Evolutionary conservation across 2,329 filamentous ascomycete genomes (phyloP).

Genomic region (Taxawa tesnikishii): DNA sequence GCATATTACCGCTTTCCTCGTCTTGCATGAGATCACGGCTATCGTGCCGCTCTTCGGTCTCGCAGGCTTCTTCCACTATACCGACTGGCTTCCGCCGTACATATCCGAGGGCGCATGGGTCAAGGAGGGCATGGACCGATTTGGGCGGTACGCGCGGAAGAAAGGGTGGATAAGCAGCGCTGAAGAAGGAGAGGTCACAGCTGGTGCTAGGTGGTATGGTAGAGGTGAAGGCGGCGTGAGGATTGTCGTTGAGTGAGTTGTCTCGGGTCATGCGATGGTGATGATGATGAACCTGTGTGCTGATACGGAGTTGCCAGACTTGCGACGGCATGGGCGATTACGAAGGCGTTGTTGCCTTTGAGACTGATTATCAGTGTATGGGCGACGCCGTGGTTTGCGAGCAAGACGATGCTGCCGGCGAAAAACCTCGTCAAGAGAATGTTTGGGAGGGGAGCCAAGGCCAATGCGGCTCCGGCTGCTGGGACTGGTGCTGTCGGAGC

Average conservation of each 20-base stretch:
- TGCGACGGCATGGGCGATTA: constrained; percentile 81
- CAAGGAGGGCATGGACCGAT: constrained; percentile 55
- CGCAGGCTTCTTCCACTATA: constrained; percentile 68
- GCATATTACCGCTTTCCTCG: constrained; percentile 73
- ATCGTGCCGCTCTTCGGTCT: constrained; percentile 67
- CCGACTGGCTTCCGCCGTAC: constrained; percentile 55
- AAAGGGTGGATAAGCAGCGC: constrained; percentile 73
- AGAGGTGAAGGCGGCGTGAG: constrained; percentile 29
- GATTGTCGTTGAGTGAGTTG: constrained; percentile 39
- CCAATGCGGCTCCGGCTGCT: background rate
- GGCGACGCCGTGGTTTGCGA: constrained; percentile 76
- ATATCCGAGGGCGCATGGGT: constrained; percentile 40
- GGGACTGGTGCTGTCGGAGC: background rate
- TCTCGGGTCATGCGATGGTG: constrained; percentile 1
- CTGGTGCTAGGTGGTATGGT: constrained; percentile 1
- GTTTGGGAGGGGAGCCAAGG: background rate
- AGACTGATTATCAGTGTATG: constrained; percentile 69
- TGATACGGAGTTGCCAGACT: constrained; percentile 30
- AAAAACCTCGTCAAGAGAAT: constrained; percentile 2
- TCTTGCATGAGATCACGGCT: constrained; percentile 87
- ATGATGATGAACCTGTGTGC: constrained; percentile 1
- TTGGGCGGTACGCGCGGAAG: constrained; percentile 62
- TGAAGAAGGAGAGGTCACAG: constrained; percentile 14
- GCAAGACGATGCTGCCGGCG: constrained; percentile 6
- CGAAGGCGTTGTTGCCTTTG: constrained; percentile 70